Conservation (phyloP, 1,284 basidiomycete species). For the Malassezia globosa region DNA sequence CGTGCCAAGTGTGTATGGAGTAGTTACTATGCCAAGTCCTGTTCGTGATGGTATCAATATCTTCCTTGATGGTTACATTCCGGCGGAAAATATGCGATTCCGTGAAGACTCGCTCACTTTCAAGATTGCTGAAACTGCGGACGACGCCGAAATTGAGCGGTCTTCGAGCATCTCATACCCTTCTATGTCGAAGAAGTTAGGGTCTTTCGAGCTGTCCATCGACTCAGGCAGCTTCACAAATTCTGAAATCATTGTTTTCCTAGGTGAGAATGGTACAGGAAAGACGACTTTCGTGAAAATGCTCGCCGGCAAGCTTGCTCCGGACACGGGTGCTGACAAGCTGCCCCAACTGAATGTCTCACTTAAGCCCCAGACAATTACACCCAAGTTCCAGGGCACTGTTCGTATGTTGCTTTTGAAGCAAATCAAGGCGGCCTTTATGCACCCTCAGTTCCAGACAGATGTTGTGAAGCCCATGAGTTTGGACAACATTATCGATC, state of each 20-base stretch:
- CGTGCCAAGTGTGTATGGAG: slow-evolving; percentile 45
- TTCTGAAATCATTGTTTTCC: slow-evolving; percentile 46
- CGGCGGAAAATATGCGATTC: slow-evolving; percentile 47
- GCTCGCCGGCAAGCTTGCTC: slow-evolving; percentile 45
- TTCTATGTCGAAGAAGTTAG: slow-evolving; percentile 44
- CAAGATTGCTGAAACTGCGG: slow-evolving; percentile 46
- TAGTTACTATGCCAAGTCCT: slow-evolving; percentile 43
- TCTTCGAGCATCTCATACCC: slow-evolving; percentile 37
- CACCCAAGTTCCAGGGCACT: slow-evolving; percentile 46
- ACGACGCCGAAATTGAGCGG: slow-evolving; percentile 37
- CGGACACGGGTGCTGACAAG: slow-evolving; percentile 36
- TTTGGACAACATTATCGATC: slow-evolving; percentile 44
- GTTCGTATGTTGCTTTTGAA: slow-evolving; percentile 46
- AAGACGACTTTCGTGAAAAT: slow-evolving; percentile 48
- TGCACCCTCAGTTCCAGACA: slow-evolving; percentile 48
- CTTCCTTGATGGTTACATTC: slow-evolving; percentile 46
- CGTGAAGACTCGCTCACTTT: slow-evolving; percentile 44
- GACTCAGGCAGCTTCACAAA: slow-evolving; percentile 43
- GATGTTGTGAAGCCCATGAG: slow-evolving; percentile 48
- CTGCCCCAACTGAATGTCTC: slow-evolving; percentile 45
- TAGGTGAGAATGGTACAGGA: slow-evolving; percentile 46
- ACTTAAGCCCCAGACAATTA: slow-evolving; percentile 46
- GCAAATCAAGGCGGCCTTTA: slow-evolving; percentile 46
- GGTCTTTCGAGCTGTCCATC: slow-evolving; percentile 41
- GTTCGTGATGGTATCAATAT: slow-evolving; percentile 48